phyloP scores from a whole-genome alignment of 495 filamentous ascomycete genomes.

The Sabuloglossum arenarium region DNA sequence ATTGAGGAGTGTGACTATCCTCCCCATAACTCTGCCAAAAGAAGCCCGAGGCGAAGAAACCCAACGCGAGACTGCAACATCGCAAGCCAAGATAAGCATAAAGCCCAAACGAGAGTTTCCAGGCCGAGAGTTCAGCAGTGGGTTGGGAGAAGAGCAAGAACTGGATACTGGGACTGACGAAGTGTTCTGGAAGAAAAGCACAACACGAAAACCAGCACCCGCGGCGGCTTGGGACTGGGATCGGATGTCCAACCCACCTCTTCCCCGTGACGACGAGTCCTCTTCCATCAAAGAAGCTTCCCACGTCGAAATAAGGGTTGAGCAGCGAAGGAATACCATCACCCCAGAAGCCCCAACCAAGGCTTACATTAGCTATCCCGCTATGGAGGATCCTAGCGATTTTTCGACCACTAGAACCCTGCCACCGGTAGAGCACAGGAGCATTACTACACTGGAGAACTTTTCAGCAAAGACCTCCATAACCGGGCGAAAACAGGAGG shows the following conservation, averaged over 20 bases:
- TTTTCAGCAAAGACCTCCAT: neutral
- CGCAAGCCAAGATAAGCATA: too few relatives aligned
- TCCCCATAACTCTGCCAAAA: too few relatives aligned
- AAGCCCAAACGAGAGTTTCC: neutral
- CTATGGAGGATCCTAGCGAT: too few relatives aligned
- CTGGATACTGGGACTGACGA: neutral
- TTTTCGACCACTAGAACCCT: too few relatives aligned
- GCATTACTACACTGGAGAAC: neutral
- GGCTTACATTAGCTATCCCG: too few relatives aligned
- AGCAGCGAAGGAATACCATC: too few relatives aligned
- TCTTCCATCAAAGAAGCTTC: too few relatives aligned
- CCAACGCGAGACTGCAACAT: too few relatives aligned
- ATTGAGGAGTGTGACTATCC: too few relatives aligned
- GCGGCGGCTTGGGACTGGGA: neutral
- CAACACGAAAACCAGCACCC: neutral
- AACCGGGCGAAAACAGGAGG: neutral
- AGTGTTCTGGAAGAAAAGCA: neutral
- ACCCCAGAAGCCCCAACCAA: too few relatives aligned
- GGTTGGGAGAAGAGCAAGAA: neutral
- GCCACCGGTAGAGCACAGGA: neutral
- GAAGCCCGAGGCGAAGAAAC: neutral
- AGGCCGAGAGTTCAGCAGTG: neutral
- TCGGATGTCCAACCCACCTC: neutral
- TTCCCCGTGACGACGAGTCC: neutral
- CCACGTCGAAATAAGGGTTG: too few relatives aligned